Evolutionary conservation across 2,329 filamentous ascomycete genomes (phyloP).

Genomic region (Cladophialophora immunda): DNA sequence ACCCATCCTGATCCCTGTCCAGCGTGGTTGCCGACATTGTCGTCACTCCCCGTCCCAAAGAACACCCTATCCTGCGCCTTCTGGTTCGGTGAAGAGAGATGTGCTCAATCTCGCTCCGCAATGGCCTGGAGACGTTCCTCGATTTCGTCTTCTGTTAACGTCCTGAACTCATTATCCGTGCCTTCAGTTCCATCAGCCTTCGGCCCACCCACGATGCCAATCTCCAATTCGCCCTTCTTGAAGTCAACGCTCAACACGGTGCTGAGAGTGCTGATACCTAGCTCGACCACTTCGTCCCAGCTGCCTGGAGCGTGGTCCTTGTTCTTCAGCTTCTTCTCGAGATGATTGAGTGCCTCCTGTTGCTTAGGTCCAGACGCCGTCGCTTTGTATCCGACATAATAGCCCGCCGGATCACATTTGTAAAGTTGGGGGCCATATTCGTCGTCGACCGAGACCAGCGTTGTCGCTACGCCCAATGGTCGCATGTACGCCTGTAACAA

Average conservation of each 20-base stretch:
- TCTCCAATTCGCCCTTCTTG: slow-evolving; percentile 98
- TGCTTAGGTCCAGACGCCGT: slow-evolving; percentile 97
- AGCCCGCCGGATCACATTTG: slow-evolving; percentile 98
- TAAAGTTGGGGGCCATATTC: slow-evolving; percentile 94
- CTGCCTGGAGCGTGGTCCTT: slow-evolving; percentile 90
- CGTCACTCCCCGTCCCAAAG: slow-evolving; percentile 13
- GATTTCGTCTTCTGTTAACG: slow-evolving; percentile 95
- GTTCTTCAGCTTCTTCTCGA: slow-evolving; percentile 99
- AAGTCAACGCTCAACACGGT: slow-evolving; percentile 98
- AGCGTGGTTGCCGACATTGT: slow-evolving; percentile 35
- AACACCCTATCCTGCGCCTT: neutral
- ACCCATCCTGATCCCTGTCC: slow-evolving; percentile 35
- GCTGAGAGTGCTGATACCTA: slow-evolving; percentile 94
- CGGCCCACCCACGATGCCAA: slow-evolving; percentile 94
- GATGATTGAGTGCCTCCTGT: slow-evolving; percentile 96
- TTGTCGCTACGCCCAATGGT: slow-evolving; percentile 93
- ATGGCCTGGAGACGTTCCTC: slow-evolving; percentile 98
- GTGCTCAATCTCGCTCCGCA: slow-evolving; percentile 86
- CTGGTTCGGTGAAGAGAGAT: slow-evolving; percentile 7
- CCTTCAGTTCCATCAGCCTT: slow-evolving; percentile 83
- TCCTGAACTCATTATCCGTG: slow-evolving; percentile 80
- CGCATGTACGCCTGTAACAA: slow-evolving; percentile 88
- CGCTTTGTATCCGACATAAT: slow-evolving; percentile 98
- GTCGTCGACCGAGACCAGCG: slow-evolving; percentile 90
- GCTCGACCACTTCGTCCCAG: slow-evolving; percentile 98